Conservation (phyloP, 2,329 filamentous ascomycete species). For the Exophiala aquamarina region DNA sequence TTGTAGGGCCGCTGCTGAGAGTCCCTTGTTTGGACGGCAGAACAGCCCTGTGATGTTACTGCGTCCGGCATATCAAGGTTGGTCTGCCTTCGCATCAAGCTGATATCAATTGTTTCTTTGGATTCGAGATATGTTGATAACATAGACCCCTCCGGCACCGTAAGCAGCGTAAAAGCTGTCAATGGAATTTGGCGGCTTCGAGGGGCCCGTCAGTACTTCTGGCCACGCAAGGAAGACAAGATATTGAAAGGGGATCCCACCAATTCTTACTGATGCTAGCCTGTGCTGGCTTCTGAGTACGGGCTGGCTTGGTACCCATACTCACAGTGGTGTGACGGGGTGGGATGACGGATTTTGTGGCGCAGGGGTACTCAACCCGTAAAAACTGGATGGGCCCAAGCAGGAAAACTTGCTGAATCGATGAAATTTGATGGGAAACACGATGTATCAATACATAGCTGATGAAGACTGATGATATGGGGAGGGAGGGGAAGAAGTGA, state of each 20-base stretch:
- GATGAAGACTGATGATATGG: background rate
- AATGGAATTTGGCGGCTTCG: conserved; percentile 13
- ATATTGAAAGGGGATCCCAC: too few relatives aligned
- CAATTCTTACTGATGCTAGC: too few relatives aligned
- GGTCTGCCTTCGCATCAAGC: conserved; percentile 5
- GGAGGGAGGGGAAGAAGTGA: conserved; percentile 3
- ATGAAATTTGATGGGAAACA: background rate
- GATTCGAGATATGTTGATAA: conserved; percentile 13
- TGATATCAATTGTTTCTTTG: conserved; percentile 12
- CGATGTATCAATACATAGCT: too few relatives aligned
- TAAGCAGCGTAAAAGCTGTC: conserved; percentile 16
- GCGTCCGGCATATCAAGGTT: too few relatives aligned
- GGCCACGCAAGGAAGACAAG: too few relatives aligned
- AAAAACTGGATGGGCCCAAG: too few relatives aligned
- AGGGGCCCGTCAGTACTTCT: background rate
- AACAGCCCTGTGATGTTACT: too few relatives aligned
- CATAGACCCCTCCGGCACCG: conserved; percentile 16
- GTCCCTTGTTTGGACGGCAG: too few relatives aligned
- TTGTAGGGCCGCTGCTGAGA: too few relatives aligned
- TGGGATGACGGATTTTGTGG: too few relatives aligned
- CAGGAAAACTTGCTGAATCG: background rate
- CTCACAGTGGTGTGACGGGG: background rate
- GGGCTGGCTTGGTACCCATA: conserved; percentile 1
- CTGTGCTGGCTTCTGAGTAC: background rate
- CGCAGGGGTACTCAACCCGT: too few relatives aligned